phyloP scores from a whole-genome alignment of 352 stramenopile genomes.

The Globisporangium splendens region DNA sequence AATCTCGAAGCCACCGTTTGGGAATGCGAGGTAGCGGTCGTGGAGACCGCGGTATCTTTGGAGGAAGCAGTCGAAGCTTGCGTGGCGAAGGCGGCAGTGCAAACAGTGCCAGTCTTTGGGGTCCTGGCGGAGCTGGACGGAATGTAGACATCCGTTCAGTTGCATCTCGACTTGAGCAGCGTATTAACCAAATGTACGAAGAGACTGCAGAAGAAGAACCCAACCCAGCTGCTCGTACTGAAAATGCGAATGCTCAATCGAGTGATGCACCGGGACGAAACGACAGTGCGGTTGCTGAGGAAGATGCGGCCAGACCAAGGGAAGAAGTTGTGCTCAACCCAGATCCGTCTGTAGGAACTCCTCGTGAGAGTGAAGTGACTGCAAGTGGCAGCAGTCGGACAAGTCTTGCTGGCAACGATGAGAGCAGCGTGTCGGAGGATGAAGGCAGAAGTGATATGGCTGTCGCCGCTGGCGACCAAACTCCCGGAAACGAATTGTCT shows the following conservation, averaged over 20 bases:
- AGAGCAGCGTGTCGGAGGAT: conserved; percentile 6
- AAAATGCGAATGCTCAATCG: conserved; percentile 5
- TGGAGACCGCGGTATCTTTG: conserved; percentile 51
- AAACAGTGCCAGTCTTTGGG: conserved; percentile 31
- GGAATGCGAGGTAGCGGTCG: conserved; percentile 43
- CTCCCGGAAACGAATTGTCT: conserved; percentile 20
- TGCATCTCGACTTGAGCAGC: conserved; percentile 71
- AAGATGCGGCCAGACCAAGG: neutral
- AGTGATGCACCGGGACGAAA: neutral
- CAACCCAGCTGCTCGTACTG: conserved; percentile 6
- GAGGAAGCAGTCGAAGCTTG: conserved; percentile 31
- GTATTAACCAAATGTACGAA: conserved; percentile 50
- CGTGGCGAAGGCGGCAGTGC: conserved; percentile 25
- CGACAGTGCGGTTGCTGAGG: neutral
- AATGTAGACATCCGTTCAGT: conserved; percentile 65
- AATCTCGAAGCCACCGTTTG: conserved; percentile 21
- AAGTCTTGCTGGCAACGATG: conserved; percentile 14
- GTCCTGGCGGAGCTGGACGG: conserved; percentile 23
- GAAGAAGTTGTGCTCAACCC: neutral
- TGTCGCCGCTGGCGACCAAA: conserved; percentile 9
- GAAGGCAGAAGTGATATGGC: conserved; percentile 9
- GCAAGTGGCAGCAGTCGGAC: conserved; percentile 25
- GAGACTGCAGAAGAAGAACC: conserved; percentile 24
- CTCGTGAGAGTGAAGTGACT: conserved; percentile 32
- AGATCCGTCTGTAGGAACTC: conserved; percentile 2